Percentiles rank a stretch among this genome's conserved stretches.
These are phyloP conservation scores for Nissolia schottii DNA, from an alignment of 306 rosid genomes.

Conservation along the genomic window DNA sequence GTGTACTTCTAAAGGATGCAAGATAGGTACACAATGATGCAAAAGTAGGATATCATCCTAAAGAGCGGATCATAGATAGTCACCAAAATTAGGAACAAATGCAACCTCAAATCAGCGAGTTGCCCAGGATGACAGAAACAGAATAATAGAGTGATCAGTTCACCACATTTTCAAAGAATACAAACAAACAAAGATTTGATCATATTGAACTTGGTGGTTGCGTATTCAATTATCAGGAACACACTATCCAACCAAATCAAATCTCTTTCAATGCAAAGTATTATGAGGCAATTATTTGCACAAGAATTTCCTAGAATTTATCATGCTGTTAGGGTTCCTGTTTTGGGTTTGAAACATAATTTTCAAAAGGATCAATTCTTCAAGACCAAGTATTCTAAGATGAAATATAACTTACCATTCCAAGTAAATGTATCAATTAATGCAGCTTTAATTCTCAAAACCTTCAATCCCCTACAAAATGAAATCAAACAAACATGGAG, in stretches of 20 bases:
- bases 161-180: neutral
- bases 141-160: neutral
- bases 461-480: constrained; percentile 28
- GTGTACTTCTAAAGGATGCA: neutral
- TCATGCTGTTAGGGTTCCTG: no score
- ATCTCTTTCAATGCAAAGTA: neutral
- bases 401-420: constrained; percentile 17
- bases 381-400: neutral
- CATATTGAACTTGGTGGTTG: neutral
- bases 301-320: neutral
- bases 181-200: neutral
- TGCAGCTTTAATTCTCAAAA: constrained; percentile 13
- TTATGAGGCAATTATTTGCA: neutral
- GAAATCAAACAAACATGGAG: constrained; percentile 1
- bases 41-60: neutral
- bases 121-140: neutral
- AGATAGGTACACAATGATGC: neutral
- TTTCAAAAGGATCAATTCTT: neutral
- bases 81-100: neutral
- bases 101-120: neutral
- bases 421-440: neutral
- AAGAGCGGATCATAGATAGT: neutral
- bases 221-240: neutral
- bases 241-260: neutral
- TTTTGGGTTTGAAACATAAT: no score